phyloP scores from a whole-genome alignment of 345 rosid genomes.

The Arabidopsis suecica region DNA sequence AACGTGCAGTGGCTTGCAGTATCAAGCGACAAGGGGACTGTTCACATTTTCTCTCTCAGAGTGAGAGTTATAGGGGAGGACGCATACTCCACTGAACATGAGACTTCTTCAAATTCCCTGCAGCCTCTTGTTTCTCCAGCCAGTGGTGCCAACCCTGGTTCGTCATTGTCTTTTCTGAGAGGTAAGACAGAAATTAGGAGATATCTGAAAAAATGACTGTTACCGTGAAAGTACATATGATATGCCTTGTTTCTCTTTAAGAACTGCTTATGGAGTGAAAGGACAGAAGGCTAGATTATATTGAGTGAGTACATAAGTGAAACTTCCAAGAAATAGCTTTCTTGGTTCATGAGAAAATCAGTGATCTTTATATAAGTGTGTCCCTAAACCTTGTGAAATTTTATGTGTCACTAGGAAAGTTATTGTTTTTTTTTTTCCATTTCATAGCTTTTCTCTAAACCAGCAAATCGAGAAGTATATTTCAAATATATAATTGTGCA shows the following conservation, averaged over 20 bases:
- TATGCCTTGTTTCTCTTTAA: background rate
- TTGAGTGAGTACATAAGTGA: background rate
- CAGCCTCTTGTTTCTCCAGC: conserved; percentile 72
- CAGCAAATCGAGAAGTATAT: background rate
- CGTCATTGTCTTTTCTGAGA: conserved; percentile 87
- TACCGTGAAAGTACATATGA: conserved; percentile 5
- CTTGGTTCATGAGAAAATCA: conserved; percentile 3
- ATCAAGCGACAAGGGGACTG: conserved; percentile 89
- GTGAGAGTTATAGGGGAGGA: conserved; percentile 80
- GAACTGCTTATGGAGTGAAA: conserved; percentile 7
- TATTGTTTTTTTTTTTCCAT: background rate
- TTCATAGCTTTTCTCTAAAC: background rate
- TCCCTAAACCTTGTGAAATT: conserved; percentile 1
- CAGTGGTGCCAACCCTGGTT: conserved; percentile 75
- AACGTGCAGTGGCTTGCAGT: conserved; percentile 89
- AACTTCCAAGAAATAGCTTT: conserved; percentile 4
- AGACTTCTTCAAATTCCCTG: conserved; percentile 66
- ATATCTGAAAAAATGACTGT: conserved; percentile 9
- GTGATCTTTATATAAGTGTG: background rate
- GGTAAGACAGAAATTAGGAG: conserved; percentile 50
- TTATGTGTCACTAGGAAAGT: conserved; percentile 11
- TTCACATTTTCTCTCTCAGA: conserved; percentile 84
- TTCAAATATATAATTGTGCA: background rate
- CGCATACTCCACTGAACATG: conserved; percentile 56
- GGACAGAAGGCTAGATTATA: background rate